Conservation (phyloP, 169 alveolate genomes). For the Plasmodium vinckei region DNA sequence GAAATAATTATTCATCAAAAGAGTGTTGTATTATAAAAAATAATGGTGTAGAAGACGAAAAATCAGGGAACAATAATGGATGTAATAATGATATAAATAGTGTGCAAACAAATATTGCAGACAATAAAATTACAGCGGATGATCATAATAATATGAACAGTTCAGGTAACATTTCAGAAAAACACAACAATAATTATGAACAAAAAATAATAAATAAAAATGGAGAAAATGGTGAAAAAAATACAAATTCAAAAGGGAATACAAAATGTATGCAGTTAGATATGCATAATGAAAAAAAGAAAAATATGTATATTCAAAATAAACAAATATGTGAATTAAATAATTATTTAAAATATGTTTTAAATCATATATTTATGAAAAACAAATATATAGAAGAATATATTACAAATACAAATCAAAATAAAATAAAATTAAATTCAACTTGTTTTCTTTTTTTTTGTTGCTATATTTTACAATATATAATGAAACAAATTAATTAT, state of each 20-base stretch:
- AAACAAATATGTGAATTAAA: constrained; percentile 34
- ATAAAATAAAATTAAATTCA: constrained; percentile 42
- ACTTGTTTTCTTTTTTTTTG: constrained; percentile 48
- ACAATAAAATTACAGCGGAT: too few relatives aligned
- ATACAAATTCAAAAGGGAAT: constrained; percentile 5
- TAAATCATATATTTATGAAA: constrained; percentile 29
- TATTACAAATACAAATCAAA: constrained; percentile 13
- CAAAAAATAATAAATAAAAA: not conserved
- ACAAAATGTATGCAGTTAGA: constrained; percentile 14
- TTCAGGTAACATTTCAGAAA: not conserved
- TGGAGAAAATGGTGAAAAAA: not conserved
- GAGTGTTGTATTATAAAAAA: not conserved
- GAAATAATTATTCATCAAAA: too few relatives aligned
- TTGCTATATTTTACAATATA: constrained; percentile 45
- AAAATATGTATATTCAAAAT: constrained; percentile 34
- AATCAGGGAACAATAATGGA: not conserved
- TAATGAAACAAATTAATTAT: constrained; percentile 52
- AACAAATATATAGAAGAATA: constrained; percentile 39
- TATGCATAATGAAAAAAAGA: constrained; percentile 35
- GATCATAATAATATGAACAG: not conserved
- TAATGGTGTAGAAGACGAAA: not conserved
- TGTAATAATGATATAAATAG: too few relatives aligned
- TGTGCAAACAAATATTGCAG: too few relatives aligned
- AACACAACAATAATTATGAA: not conserved
- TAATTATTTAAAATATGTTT: constrained; percentile 44